Evolutionary conservation across 805 yeast genomes (phyloP).

Genomic region (Saturnispora serradocipensis): DNA sequence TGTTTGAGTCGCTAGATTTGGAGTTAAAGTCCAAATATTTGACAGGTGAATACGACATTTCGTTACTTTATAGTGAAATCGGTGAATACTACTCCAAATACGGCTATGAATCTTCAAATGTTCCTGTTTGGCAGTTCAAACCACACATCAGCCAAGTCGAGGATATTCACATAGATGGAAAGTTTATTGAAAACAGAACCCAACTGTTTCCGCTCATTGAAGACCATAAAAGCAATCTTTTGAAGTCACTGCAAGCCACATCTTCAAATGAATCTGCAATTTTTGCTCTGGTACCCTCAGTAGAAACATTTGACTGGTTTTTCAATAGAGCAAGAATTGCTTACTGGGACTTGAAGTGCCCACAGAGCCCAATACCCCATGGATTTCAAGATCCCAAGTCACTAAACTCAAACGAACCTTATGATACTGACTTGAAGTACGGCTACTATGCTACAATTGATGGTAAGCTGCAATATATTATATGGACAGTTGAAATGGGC

Average conservation of each 20-base stretch:
- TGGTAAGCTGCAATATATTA: neutral
- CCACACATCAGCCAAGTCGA: constrained; percentile 1
- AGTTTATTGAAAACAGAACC: constrained; percentile 6
- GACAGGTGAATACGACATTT: constrained; percentile 22
- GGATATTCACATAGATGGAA: neutral
- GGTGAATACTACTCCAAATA: constrained; percentile 56
- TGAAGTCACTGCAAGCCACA: neutral
- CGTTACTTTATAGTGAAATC: constrained; percentile 61
- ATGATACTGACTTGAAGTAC: constrained; percentile 1
- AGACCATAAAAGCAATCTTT: neutral
- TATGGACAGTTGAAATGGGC: constrained; percentile 1
- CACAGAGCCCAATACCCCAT: neutral
- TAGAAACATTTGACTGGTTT: constrained; percentile 33
- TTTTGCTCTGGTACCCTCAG: constrained; percentile 28
- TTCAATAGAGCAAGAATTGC: constrained; percentile 26
- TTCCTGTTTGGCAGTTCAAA: constrained; percentile 14
- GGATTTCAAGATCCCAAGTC: neutral
- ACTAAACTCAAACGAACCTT: neutral
- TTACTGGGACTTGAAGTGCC: constrained; percentile 5
- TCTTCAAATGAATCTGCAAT: neutral
- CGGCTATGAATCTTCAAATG: constrained; percentile 38
- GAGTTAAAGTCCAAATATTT: constrained; percentile 13
- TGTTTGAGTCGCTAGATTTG: constrained; percentile 34
- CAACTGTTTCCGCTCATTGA: constrained; percentile 3
- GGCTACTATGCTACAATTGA: neutral